Evolutionary conservation across 345 rosid species (phyloP).

Genomic region (Lepidium sativum): DNA sequence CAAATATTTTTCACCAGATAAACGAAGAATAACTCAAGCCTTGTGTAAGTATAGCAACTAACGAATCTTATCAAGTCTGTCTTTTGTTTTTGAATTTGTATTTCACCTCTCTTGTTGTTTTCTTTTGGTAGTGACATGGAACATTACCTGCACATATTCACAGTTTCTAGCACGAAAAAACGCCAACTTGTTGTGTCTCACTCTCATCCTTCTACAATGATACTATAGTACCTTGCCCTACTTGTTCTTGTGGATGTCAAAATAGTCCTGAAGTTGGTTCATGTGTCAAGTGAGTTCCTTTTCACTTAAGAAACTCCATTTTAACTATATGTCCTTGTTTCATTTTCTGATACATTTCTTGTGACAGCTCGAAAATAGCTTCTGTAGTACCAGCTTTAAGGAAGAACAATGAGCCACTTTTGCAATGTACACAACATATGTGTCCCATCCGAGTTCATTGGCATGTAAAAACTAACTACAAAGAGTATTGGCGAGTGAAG

Average conservation of each 20-base stretch:
- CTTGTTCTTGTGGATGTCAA: slow-evolving; percentile 82
- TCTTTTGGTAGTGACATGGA: slow-evolving; percentile 78
- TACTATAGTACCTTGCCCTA: slow-evolving; percentile 70
- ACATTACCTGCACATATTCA: slow-evolving; percentile 77
- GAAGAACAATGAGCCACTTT: slow-evolving; percentile 41
- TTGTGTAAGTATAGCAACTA: slow-evolving; percentile 47
- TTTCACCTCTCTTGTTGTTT: background rate
- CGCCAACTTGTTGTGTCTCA: slow-evolving; percentile 87
- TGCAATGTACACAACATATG: slow-evolving; percentile 84
- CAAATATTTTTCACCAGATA: slow-evolving; percentile 43
- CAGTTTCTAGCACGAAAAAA: slow-evolving; percentile 67
- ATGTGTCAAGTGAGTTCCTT: slow-evolving; percentile 70
- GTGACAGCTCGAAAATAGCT: slow-evolving; percentile 45
- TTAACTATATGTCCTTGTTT: background rate
- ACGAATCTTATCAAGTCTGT: background rate
- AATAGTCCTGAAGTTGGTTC: slow-evolving; percentile 35
- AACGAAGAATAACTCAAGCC: slow-evolving; percentile 73
- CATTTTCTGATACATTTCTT: background rate
- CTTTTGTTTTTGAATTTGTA: background rate
- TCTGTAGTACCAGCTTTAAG: slow-evolving; percentile 40
- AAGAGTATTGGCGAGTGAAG: slow-evolving; percentile 81
- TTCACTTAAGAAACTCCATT: background rate
- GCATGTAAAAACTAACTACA: slow-evolving; percentile 79
- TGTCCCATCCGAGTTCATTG: slow-evolving; percentile 91
- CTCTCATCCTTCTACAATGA: slow-evolving; percentile 77